A percentile compares a stretch with the other conserved stretches of the same genome.
Evolutionary conservation across 163 green algal species (phyloP).

Genomic region (Chlamydomonas reinhardtii): DNA sequence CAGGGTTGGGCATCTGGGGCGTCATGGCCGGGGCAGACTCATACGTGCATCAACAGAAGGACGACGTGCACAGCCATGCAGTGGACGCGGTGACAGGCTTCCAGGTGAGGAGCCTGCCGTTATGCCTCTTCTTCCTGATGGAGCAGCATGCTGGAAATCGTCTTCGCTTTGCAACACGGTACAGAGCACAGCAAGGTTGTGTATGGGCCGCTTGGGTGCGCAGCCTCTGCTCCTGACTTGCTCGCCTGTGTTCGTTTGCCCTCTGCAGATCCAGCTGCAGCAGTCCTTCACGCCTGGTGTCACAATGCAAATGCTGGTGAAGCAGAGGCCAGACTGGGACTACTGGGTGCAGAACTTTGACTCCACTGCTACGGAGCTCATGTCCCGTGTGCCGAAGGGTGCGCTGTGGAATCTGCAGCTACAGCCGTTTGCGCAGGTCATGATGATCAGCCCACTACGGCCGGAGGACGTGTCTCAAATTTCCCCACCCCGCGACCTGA

Average conservation of each 20-base stretch:
- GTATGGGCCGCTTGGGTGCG: neutral
- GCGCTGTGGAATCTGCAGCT: conserved; percentile 10
- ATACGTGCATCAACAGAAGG: neutral
- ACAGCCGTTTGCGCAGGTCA: neutral
- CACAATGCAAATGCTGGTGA: neutral
- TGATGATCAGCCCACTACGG: neutral
- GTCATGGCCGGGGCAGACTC: neutral
- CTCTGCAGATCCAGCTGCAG: conserved; percentile 12
- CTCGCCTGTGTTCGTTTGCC: neutral
- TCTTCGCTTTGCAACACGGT: too few relatives aligned
- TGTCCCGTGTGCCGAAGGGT: neutral
- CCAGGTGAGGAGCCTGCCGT: conserved; percentile 7
- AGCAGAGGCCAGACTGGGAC: conserved; percentile 10
- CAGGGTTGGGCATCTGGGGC: conserved; percentile 40
- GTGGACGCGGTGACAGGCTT: conserved; percentile 33
- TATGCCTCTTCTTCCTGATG: too few relatives aligned
- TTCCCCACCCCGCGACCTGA: conserved; percentile 8
- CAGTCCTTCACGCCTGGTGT: conserved; percentile 17
- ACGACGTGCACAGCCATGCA: conserved; percentile 19
- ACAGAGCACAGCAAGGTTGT: too few relatives aligned
- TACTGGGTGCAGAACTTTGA: conserved; percentile 23
- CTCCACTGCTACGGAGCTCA: neutral
- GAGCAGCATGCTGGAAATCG: too few relatives aligned
- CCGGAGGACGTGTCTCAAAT: neutral
- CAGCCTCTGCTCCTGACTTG: too few relatives aligned